phyloP scores from a whole-genome alignment of 495 filamentous ascomycete genomes.

The Penicillium canescens region DNA sequence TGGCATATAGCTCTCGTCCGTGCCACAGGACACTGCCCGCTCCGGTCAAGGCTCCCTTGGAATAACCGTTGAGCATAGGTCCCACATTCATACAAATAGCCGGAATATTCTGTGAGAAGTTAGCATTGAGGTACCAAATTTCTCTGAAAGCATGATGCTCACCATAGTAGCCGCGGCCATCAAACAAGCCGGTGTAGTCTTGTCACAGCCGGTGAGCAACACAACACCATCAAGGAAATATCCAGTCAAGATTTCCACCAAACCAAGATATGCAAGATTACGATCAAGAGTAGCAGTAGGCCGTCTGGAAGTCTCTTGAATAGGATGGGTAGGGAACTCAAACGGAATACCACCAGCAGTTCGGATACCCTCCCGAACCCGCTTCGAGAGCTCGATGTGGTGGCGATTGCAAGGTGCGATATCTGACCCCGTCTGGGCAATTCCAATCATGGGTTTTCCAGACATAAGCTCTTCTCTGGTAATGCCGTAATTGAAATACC shows the following conservation, averaged over 20 bases:
- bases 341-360: constrained; percentile 55
- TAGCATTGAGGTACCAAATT: neutral
- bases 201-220: constrained; percentile 58
- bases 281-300: constrained; percentile 55
- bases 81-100: constrained; percentile 57
- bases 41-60: constrained; percentile 42
- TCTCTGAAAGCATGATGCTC: constrained; percentile 10
- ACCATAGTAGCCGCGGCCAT: constrained; percentile 60
- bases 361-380: constrained; percentile 55
- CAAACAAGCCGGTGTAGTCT: constrained; percentile 55
- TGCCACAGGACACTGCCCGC: constrained; percentile 53
- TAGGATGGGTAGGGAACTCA: constrained; percentile 58
- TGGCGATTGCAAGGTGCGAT: constrained; percentile 55
- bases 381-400: constrained; percentile 52
- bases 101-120: constrained; percentile 45
- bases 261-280: constrained; percentile 51
- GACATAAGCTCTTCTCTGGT: constrained; percentile 55
- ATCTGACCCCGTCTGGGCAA: constrained; percentile 57
- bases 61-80: constrained; percentile 55
- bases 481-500: constrained; percentile 57
- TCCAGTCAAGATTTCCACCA: constrained; percentile 52
- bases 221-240: constrained; percentile 58
- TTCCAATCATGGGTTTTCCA: constrained; percentile 58
- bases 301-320: constrained; percentile 51
- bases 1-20: constrained; percentile 51